Conservation (phyloP, 805 yeast genomes). For the Spencermartinsiella europaea region DNA sequence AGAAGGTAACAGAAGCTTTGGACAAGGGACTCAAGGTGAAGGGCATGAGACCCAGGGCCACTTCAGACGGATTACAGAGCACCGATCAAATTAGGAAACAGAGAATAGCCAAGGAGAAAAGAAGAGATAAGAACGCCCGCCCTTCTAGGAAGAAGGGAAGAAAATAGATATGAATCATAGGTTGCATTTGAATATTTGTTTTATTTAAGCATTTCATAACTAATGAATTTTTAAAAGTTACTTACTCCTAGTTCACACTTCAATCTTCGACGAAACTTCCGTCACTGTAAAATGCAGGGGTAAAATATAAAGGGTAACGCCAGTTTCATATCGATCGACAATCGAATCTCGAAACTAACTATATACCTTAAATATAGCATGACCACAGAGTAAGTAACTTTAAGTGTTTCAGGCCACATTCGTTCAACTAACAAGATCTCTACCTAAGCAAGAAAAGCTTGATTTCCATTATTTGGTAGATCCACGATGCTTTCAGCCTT, state of each 20-base stretch:
- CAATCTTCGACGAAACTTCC: too few relatives aligned
- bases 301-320: too few relatives aligned
- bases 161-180: not conserved
- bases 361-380: too few relatives aligned
- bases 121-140: slow-evolving; percentile 80
- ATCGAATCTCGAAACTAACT: too few relatives aligned
- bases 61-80: slow-evolving; percentile 52
- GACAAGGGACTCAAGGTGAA: slow-evolving; percentile 69
- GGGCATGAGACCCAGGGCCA: slow-evolving; percentile 36
- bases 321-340: too few relatives aligned
- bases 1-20: slow-evolving; percentile 72
- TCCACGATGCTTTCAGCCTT: slow-evolving; percentile 9
- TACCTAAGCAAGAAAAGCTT: not conserved
- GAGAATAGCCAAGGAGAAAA: slow-evolving; percentile 63
- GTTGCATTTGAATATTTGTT: too few relatives aligned
- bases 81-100: slow-evolving; percentile 75
- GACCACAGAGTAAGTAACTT: too few relatives aligned
- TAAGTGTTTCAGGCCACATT: too few relatives aligned
- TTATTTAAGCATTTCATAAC: too few relatives aligned
- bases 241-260: too few relatives aligned
- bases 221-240: too few relatives aligned
- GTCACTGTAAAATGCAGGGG: too few relatives aligned
- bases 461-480: slow-evolving; percentile 6
- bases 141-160: slow-evolving; percentile 44
- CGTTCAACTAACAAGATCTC: not conserved